Base-by-base conservation (phyloP, 2,329 filamentous ascomycete species). In the Atkinsonella texensis region DNA sequence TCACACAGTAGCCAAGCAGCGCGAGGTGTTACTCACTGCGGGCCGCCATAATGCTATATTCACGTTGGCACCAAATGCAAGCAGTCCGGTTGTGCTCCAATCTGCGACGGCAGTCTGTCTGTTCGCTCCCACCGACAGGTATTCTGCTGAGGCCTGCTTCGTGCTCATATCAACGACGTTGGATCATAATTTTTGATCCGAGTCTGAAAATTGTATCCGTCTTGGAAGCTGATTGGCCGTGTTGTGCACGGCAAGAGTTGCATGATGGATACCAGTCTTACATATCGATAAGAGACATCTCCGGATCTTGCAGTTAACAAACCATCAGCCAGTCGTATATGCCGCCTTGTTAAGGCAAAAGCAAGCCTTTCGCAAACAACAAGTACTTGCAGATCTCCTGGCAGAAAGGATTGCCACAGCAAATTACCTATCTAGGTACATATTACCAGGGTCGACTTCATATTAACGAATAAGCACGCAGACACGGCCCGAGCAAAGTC, bases 41-140 rank as follows among this genome's bases (percentile, higher is more conserved):
- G 89, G 89, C 63, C 82, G 75, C 93, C 93, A 98, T 41, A 97
- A 65, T 43, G 89, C 91, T 59, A 98, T 78, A 69, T 93, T 93
- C 59, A 84, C 83, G 68, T 94, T 88, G 9, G 90, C 85, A 33
- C 93, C 93, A 70, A 88, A 98, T 32, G 89, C 93, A 50, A 98
- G 74, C 44, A 89, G 65, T 10, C 85, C 87, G 56, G 76, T 70
- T 18, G 70, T 63, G 63, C 86, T 82, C 93, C 93, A 98, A 70
- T 97, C 91, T 31, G 91, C 90, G 31, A 89, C 87, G 15, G 85
- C 83, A 17, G 91, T 86, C 62, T 97, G 88, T 60, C 91, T 79
- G 68, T 97, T 98, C 46, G 89, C 91, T 54, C 93, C 93, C 56
- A 84, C 82, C 46, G 88, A 84, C 58, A 93, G 66, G 58, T 82